Conservation (phyloP, 345 rosid species). For the rapeseed (Brassica napus) region Da-Ae NC_063440.1:20415001-20415500, state of each 20-base stretch:
- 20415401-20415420: constrained; percentile 28
- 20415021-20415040: constrained; percentile 87
- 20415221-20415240: constrained; percentile 18
- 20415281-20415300: background rate
- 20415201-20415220: background rate
- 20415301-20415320: constrained; percentile 22
- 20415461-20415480: background rate
- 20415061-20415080: constrained; percentile 78
- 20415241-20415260: constrained; percentile 22
- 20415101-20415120: constrained; percentile 56
- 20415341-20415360: constrained; percentile 14
- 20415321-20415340: background rate
- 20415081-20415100: constrained; percentile 74
- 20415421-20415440: constrained; percentile 16
- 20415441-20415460: constrained; percentile 15
- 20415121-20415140: constrained; percentile 40
- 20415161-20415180: constrained; percentile 44
- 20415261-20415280: constrained; percentile 2
- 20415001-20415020: constrained; percentile 80
- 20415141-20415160: constrained; percentile 49
- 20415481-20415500: background rate
- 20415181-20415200: background rate
- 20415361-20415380: constrained; percentile 20
- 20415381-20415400: constrained; percentile 31
- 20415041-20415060: constrained; percentile 97